Base-by-base conservation (phyloP, 2,329 filamentous ascomycete species). In the Paracorniculantispora psalliotae region DNA sequence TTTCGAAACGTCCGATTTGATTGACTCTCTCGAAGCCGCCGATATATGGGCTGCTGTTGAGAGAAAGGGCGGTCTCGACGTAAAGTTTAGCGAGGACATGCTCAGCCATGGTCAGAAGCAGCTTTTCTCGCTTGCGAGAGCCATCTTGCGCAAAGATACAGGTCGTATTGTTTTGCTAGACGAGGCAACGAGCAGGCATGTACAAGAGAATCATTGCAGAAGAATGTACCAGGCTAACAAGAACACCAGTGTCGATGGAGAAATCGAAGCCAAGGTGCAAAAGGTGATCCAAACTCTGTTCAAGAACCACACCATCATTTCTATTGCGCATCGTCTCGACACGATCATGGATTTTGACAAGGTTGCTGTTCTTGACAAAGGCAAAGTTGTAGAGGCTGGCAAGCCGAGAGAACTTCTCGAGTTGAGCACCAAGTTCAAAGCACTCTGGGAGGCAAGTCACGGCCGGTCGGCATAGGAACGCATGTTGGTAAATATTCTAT, bases 221-320 rank as follows among this genome's bases (percentile, higher is more conserved):
- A 26, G 17, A 26, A 30, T 4, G 23, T 2, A 43, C 25, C 2
- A 19, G 30, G 17, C 17, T 53, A 30, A 41, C 6, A 64, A 33
- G 13, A 12, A 7, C 4, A 2, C 23, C 52, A 73, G 72, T 19
- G 63, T 75, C 23, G 73, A 75, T 58, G 60, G 61, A 9, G 67
- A 69, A 41, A 73, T 71, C 0, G 71, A 73, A 54, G 64, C 66
- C 28, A 63, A 62, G 15, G 70, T 75, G 52, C 71, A 70, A 57
- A 61, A 65, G 10, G 61, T 74, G 2, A 67, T 75, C 28, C 67
- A 72, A 48, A 70, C 39, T 1, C 61, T 66, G 35, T 69, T 75
- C 55, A 66, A 62, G 10, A 59, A 68, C 0, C 81, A 83, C 63
- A 89, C 85, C 0, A 78, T 88, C 37, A 69, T 78, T 28, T 70